These are phyloP conservation scores for Trichoderma simmonsii DNA, from an alignment of 2,329 filamentous ascomycete genomes.

Conservation along the genomic window DNA sequence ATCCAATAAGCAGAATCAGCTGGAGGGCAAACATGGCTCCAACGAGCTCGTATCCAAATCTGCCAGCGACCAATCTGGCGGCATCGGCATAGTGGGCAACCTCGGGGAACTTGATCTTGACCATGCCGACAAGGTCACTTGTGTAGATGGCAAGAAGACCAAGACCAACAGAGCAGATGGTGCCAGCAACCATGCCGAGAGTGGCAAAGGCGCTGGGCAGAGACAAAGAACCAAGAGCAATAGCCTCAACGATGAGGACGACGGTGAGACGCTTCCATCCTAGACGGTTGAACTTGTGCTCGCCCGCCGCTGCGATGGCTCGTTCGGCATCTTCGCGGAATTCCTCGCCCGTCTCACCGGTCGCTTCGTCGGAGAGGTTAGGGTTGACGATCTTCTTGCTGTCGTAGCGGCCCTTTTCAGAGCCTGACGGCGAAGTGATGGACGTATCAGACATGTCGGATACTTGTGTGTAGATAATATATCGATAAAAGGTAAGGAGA, in stretches of 20 bases:
- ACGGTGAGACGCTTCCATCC: constrained; percentile 57
- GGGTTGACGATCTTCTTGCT: constrained; percentile 20
- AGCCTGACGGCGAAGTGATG: constrained; percentile 9
- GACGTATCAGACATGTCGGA: constrained; percentile 19
- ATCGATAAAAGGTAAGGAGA: background rate
- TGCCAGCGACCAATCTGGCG: constrained; percentile 59
- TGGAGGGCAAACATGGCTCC: constrained; percentile 61
- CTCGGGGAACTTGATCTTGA: constrained; percentile 51
- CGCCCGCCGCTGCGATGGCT: constrained; percentile 44
- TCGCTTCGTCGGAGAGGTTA: constrained; percentile 25
- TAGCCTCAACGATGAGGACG: constrained; percentile 55
- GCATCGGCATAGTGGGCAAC: constrained; percentile 67
- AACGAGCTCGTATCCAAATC: constrained; percentile 59
- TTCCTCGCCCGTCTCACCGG: constrained; percentile 38
- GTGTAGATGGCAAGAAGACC: constrained; percentile 49
- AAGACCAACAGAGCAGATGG: constrained; percentile 41
- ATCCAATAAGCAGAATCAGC: constrained; percentile 66
- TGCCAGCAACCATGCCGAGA: constrained; percentile 52
- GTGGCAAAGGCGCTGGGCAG: constrained; percentile 51
- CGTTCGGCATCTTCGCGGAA: constrained; percentile 49
- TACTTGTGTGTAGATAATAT: background rate
- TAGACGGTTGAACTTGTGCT: constrained; percentile 50
- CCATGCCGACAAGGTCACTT: constrained; percentile 45
- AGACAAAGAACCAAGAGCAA: constrained; percentile 52
- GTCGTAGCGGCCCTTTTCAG: constrained; percentile 17